phyloP scores from a whole-genome alignment of 495 filamentous ascomycete genomes.

The Talaromyces nanjingensis region DNA sequence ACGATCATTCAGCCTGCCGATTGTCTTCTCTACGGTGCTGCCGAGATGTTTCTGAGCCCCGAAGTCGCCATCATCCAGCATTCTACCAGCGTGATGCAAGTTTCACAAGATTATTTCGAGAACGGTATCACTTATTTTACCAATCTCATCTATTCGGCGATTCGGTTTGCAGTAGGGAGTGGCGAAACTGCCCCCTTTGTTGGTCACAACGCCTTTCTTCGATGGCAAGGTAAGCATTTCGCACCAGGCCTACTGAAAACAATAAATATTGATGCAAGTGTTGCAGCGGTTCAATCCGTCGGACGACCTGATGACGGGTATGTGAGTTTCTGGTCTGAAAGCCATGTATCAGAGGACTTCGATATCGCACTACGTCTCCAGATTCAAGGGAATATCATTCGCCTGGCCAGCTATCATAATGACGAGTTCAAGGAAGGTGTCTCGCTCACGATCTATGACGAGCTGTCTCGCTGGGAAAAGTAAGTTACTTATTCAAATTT shows the following conservation, averaged over 20 bases:
- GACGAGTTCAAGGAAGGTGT: slow-evolving; percentile 38
- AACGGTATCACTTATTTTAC: slow-evolving; percentile 37
- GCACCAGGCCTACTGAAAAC: slow-evolving; percentile 56
- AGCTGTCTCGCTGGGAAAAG: slow-evolving; percentile 39
- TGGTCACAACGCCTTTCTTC: slow-evolving; percentile 71
- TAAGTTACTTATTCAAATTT: slow-evolving; percentile 19
- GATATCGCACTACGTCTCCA: slow-evolving; percentile 35
- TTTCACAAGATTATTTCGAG: slow-evolving; percentile 35
- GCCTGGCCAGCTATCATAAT: slow-evolving; percentile 30
- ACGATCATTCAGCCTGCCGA: slow-evolving; percentile 21
- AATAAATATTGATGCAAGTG: slow-evolving; percentile 32
- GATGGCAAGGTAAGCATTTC: slow-evolving; percentile 70
- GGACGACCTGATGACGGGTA: slow-evolving; percentile 20
- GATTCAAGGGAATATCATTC: slow-evolving; percentile 29
- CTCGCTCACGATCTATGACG: slow-evolving; percentile 37
- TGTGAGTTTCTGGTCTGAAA: slow-evolving; percentile 34
- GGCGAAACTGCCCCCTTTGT: slow-evolving; percentile 47
- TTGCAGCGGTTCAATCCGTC: slow-evolving; percentile 20
- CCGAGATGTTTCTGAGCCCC: slow-evolving; percentile 40
- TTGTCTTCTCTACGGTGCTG: slow-evolving; percentile 39
- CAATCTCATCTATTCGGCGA: slow-evolving; percentile 35
- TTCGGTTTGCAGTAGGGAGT: slow-evolving; percentile 28
- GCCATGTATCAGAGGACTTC: slow-evolving; percentile 35
- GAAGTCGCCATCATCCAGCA: slow-evolving; percentile 41
- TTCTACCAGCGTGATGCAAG: slow-evolving; percentile 40